phyloP scores from a whole-genome alignment of 1,284 basidiomycete genomes.

The Caloboletus firmus region DNA sequence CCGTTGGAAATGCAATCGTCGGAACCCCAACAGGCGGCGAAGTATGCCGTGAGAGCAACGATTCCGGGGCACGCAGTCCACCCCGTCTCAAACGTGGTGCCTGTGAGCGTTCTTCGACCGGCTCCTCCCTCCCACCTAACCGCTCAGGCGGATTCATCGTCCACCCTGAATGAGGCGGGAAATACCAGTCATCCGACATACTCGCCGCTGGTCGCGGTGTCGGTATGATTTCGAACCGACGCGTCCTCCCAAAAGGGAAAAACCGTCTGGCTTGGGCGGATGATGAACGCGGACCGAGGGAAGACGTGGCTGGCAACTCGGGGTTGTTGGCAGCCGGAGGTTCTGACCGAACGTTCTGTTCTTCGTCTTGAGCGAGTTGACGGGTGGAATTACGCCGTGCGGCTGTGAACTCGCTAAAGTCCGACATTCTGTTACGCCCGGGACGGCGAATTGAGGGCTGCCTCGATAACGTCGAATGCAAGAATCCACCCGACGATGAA shows the following conservation, averaged over 20 bases:
- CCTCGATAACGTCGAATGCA: constrained; percentile 35
- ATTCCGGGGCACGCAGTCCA: constrained; percentile 59
- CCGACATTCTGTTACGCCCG: constrained; percentile 51
- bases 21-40: constrained; percentile 37
- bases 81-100: constrained; percentile 57
- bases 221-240: constrained; percentile 34
- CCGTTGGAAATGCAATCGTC: constrained; percentile 20
- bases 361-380: constrained; percentile 26
- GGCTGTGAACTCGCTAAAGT: constrained; percentile 67
- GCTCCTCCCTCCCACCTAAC: constrained; percentile 22
- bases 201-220: constrained; percentile 32
- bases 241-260: constrained; percentile 33
- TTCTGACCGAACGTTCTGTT: constrained; percentile 19
- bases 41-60: constrained; percentile 47
- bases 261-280: constrained; percentile 32
- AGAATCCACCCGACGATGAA: constrained; percentile 26
- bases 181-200: constrained; percentile 33
- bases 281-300: constrained; percentile 18
- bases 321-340: not conserved
- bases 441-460: constrained; percentile 50
- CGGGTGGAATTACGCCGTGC: constrained; percentile 48
- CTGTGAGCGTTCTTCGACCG: constrained; percentile 26
- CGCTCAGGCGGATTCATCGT: constrained; percentile 18
- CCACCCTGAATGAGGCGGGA: constrained; percentile 32
- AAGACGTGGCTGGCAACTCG: constrained; percentile 11